Evolutionary conservation across 1,284 basidiomycete genomes (phyloP).

Genomic region (Puccinia horiana): DNA sequence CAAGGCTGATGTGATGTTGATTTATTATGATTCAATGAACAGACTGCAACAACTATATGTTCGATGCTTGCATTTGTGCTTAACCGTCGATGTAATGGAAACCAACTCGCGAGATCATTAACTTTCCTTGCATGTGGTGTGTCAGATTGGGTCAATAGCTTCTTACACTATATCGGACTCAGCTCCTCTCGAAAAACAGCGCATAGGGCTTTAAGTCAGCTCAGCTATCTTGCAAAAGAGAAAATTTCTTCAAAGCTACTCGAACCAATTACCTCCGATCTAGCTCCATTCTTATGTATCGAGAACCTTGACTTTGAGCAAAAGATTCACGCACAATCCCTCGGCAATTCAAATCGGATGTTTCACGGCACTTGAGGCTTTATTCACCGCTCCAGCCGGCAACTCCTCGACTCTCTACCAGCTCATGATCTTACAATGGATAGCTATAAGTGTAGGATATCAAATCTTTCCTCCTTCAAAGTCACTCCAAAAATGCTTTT

Average conservation of each 20-base stretch:
- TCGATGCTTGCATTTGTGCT: background rate
- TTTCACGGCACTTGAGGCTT: constrained; percentile 9
- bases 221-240: background rate
- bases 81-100: background rate
- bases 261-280: background rate
- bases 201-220: background rate
- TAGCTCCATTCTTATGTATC: background rate
- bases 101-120: background rate
- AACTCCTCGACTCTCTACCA: background rate
- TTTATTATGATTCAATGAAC: background rate
- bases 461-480: background rate
- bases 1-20: background rate
- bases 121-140: background rate
- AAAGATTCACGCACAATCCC: background rate
- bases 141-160: background rate
- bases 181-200: background rate
- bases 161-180: background rate
- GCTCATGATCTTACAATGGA: background rate
- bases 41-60: background rate
- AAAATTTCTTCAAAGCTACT: background rate
- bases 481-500: background rate
- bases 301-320: constrained; percentile 1
- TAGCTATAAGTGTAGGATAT: background rate
- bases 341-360: background rate
- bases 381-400: background rate